Evolutionary conservation across 148 eudicot species (phyloP), one percentile per base, ranked within the genome.

Genomic region (Oxyria digyna): DNA sequence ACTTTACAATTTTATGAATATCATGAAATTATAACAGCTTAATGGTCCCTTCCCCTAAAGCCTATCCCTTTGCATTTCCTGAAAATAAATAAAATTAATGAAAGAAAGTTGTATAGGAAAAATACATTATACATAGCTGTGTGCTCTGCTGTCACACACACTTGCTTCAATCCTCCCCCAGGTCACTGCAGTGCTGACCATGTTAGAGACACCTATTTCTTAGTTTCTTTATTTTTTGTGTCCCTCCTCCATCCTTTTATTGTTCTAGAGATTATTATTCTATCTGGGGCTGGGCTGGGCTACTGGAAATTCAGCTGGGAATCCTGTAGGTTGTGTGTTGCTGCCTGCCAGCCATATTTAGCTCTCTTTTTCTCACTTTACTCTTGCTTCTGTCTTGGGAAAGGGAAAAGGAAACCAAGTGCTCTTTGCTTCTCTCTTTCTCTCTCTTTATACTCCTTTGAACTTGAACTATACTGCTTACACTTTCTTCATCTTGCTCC

Each of bases 11-110:
- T 55, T 55, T 24, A 9, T 50, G 4, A 50, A 50, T 11, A 8
- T 50, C 20, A 12, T 50, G 57, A 12, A 14, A 17, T 64, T 33
- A 45, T 59, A 75, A 69, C 14, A 69, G 69, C 63, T 66, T 8
- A 62, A 57, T 72, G 78, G 81, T 31, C 78, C 75, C 76, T 54
- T 38, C 20, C 12, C 15, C 0, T 37, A 66, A 63, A 37, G 76
- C 50, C 77, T 75, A 83, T 80, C 84, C 71, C 74, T 76, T 86
- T 76, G 74, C 77, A 73, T 21, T n/a, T 41, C 57, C 57, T 18
- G 27, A 23, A 50, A 50, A 20, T 9, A 50, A 50, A 6, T 50
- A 21, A 50, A 33, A 50, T 50, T 50, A 8, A 27, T n/a, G n/a
- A n/a, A n/a, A n/a, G n/a, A n/a, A n/a, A n/a, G n/a, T n/a, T n/a